A percentile compares a stretch with the other conserved stretches of the same genome.
Evolutionary conservation across 371 early-diverging fungal species (phyloP).

Genomic region (Mortierella sp.): DNA sequence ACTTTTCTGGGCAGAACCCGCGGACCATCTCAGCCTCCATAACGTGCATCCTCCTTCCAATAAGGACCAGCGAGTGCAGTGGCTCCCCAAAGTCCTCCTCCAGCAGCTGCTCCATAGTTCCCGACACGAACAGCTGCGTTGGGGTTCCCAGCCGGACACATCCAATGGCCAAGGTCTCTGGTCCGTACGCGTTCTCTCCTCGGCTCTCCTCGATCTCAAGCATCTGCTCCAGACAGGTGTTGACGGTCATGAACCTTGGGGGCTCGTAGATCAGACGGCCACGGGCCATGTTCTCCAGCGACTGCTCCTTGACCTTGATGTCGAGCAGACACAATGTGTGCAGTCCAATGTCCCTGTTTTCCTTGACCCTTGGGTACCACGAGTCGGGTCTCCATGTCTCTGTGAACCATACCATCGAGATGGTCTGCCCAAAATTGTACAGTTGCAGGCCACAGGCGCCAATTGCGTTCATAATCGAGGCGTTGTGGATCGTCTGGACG

Average conservation of each 20-base stretch:
- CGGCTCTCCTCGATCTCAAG: conserved; percentile 91
- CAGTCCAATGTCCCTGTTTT: conserved; percentile 87
- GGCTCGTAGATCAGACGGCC: conserved; percentile 96
- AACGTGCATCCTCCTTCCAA: conserved; percentile 93
- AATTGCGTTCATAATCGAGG: conserved; percentile 99
- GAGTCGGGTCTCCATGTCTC: conserved; percentile 98
- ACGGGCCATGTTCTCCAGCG: conserved; percentile 93
- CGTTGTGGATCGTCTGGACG: conserved; percentile 96
- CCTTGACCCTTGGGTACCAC: conserved; percentile 95
- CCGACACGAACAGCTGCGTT: conserved; percentile 88
- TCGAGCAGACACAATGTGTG: conserved; percentile 98
- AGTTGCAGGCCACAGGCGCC: conserved; percentile 99
- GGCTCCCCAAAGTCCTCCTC: conserved; percentile 95
- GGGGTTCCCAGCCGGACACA: conserved; percentile 94
- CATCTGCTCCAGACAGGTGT: conserved; percentile 94
- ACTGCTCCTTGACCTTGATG: conserved; percentile 99
- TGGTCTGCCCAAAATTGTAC: conserved; percentile 99
- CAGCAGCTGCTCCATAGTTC: conserved; percentile 88
- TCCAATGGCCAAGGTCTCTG: conserved; percentile 91
- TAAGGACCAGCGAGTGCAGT: conserved; percentile 95
- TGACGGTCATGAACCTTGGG: conserved; percentile 98
- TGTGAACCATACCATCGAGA: conserved; percentile 99
- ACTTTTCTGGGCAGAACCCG: conserved; percentile 56
- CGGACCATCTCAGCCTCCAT: conserved; percentile 94
- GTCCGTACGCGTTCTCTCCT: conserved; percentile 78